Evolutionary conservation across 495 filamentous ascomycete genomes (phyloP).

Genomic region (Pseudomonodictys pantanalensis): DNA sequence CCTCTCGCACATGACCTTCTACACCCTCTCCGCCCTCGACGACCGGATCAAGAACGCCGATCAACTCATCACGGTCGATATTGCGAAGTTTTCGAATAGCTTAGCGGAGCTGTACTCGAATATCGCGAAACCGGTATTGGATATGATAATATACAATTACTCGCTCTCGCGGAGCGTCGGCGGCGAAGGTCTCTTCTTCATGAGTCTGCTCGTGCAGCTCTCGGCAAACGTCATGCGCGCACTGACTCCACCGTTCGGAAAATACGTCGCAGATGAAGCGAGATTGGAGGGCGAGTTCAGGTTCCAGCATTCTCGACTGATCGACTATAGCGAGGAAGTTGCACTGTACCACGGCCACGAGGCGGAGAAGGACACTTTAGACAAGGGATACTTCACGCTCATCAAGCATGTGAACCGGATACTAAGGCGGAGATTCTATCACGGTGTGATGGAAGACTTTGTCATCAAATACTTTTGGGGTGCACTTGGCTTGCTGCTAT

Average conservation of each 20-base stretch:
- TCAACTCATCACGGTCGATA: slow-evolving; percentile 94
- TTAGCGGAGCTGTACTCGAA: slow-evolving; percentile 95
- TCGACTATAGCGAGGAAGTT: slow-evolving; percentile 93
- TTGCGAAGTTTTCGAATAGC: slow-evolving; percentile 92
- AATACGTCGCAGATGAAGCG: slow-evolving; percentile 96
- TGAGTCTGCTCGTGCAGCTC: slow-evolving; percentile 88
- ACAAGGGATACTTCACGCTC: slow-evolving; percentile 97
- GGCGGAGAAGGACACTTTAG: slow-evolving; percentile 92
- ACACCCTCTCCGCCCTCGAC: slow-evolving; percentile 89
- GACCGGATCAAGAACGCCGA: slow-evolving; percentile 99
- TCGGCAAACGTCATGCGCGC: slow-evolving; percentile 92
- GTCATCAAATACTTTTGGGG: slow-evolving; percentile 99
- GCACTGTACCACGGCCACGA: slow-evolving; percentile 92
- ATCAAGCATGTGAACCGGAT: slow-evolving; percentile 99
- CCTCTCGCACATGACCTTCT: slow-evolving; percentile 94
- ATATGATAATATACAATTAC: slow-evolving; percentile 95
- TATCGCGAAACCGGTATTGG: slow-evolving; percentile 89
- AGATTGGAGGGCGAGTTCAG: slow-evolving; percentile 93
- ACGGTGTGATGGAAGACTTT: slow-evolving; percentile 98
- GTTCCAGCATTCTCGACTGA: slow-evolving; percentile 88
- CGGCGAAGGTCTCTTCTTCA: slow-evolving; percentile 89
- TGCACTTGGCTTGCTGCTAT: slow-evolving; percentile 86
- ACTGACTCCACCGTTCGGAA: slow-evolving; percentile 94
- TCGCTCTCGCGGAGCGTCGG: slow-evolving; percentile 89
- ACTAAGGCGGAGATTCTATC: slow-evolving; percentile 80